These are phyloP conservation scores for Exophiala dermatitidis DNA, from an alignment of 2,329 filamentous ascomycete species.

Conservation along the genomic window DNA sequence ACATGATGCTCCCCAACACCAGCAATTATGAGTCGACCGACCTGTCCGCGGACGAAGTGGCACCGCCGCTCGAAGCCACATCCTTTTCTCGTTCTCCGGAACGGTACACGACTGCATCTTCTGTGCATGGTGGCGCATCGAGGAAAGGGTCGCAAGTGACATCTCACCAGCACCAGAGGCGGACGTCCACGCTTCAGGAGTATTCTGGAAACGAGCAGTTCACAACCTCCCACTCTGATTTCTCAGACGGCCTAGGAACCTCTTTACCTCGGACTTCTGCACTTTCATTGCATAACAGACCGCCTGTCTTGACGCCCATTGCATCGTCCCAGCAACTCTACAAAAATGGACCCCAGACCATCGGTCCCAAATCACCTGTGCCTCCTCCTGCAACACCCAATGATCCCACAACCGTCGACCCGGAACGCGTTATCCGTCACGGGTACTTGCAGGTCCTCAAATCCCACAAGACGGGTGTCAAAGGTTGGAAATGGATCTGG, in stretches of 20 bases:
- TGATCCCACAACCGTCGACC: conserved; percentile 50
- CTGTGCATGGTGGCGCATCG: conserved; percentile 5
- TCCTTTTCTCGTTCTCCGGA: conserved; percentile 20
- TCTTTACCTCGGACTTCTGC: conserved; percentile 27
- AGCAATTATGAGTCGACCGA: conserved; percentile 32
- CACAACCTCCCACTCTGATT: conserved; percentile 70
- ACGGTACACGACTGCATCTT: not conserved
- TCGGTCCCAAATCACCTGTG: not conserved
- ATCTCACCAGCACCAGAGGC: conserved; percentile 17
- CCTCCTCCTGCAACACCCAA: conserved; percentile 55
- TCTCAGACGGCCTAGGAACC: conserved; percentile 56
- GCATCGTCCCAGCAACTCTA: conserved; percentile 25
- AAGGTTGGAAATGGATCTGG: conserved; percentile 94
- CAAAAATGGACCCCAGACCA: not conserved
- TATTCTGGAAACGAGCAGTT: conserved; percentile 60
- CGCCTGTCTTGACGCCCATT: conserved; percentile 29
- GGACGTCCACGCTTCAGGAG: conserved; percentile 39
- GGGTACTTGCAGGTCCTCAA: conserved; percentile 81
- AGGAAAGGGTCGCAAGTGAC: conserved; percentile 11
- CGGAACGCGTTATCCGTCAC: conserved; percentile 88
- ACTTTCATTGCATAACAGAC: conserved; percentile 14
- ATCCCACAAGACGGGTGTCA: conserved; percentile 66
- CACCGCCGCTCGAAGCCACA: conserved; percentile 33
- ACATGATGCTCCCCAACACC: conserved; percentile 30
- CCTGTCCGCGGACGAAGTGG: conserved; percentile 36